phyloP scores from a whole-genome alignment of 2,329 filamentous ascomycete species.

The Talaromyces rugulosus region DNA sequence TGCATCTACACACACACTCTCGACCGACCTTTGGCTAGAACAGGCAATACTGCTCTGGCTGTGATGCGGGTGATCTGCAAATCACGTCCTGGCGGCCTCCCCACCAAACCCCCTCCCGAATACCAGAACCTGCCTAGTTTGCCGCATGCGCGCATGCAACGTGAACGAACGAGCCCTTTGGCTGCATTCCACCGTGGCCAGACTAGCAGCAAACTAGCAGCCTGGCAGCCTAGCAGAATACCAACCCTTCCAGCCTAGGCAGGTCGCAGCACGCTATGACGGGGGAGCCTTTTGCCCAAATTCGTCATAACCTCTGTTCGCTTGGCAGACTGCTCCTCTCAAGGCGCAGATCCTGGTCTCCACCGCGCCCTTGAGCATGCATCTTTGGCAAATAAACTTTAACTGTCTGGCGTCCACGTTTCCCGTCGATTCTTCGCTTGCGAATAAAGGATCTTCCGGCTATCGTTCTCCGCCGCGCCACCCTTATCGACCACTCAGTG shows the following conservation, averaged over 20 bases:
- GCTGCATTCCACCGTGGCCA: background rate
- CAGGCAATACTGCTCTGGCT: background rate
- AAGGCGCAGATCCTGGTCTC: background rate
- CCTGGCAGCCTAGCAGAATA: background rate
- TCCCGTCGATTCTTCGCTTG: background rate
- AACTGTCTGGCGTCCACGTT: background rate
- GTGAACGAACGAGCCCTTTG: background rate
- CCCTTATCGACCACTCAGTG: background rate
- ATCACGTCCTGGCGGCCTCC: background rate
- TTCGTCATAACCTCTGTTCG: background rate
- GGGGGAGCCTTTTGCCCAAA: background rate
- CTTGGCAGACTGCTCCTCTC: background rate
- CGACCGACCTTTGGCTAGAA: background rate
- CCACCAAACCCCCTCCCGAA: background rate
- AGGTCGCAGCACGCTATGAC: background rate
- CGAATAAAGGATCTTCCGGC: background rate
- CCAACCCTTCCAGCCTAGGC: background rate
- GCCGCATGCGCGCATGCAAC: background rate
- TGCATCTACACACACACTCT: background rate
- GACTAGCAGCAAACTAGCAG: background rate
- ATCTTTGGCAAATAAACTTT: background rate
- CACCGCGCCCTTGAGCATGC: background rate
- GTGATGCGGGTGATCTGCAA: conserved; percentile 1
- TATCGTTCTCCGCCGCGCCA: background rate
- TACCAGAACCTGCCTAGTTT: background rate